Evolutionary conservation across 345 rosid species (phyloP), one percentile per base, ranked within the genome.

Genomic region (Ailanthus altissimus): DNA sequence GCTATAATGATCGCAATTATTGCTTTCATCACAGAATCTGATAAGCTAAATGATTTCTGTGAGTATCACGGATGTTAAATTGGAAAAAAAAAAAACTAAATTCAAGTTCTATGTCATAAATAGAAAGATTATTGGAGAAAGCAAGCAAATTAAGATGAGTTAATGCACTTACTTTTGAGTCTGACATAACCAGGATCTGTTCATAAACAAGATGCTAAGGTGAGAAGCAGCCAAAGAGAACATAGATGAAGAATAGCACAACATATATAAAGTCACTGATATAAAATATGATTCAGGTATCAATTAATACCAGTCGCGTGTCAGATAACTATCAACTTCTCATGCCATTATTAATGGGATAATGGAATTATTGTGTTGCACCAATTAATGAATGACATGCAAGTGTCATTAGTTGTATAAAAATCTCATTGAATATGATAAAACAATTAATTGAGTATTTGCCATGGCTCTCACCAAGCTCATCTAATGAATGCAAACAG

Each of bases 161-260:
- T 43, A 42, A 38, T 70, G 6, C 26, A 83, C 92, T 87, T 80
- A 90, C 92, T 68, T 83, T 78, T 89, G 67, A 89, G 23, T 67
- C 59, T 80, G 53, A 79, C 11, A 58, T 87, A 85, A 10, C 88
- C 86, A 5, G 79, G 77, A 54, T 84, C 92, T 89, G 89, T 81
- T 42, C 56, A 72, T n/a, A 62, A 60, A 82, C 49, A 74, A 51
- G 66, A 32, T 47, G n/a, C 38, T 11, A 62, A 21, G 23, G 23
- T 75, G 32, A 69, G 50, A 3, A 72, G 13, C 6, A 53, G 46
- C 2, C 28, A 63, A 16, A 71, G n/a, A 62, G 50, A 23, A 50
- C 21, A n/a, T 65, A 42, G 23, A 65, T 11, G 42, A 6, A 25
- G 43, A 26, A 38, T 11, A 57, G 16, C 5, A 21, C 8, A 53